phyloP scores from a whole-genome alignment of 345 rosid species.

The Stellera chamaejasme region DNA sequence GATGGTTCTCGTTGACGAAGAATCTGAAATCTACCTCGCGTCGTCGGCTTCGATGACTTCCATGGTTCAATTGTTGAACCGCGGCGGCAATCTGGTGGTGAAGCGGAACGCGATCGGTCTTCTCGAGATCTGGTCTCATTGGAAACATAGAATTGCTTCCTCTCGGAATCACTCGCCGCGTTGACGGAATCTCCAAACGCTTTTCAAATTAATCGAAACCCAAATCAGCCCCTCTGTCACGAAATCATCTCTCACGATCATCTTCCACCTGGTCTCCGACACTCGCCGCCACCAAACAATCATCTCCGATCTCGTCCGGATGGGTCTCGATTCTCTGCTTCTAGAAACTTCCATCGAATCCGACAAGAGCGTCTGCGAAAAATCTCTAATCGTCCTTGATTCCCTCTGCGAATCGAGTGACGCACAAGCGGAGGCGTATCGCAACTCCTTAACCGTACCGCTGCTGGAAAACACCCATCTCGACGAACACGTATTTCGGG shows the following conservation, averaged over 20 bases:
- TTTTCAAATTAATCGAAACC: constrained; percentile 20
- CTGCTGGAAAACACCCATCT: constrained; percentile 14
- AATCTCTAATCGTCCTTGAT: constrained; percentile 25
- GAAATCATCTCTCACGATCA: constrained; percentile 28
- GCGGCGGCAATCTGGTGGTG: constrained; percentile 12
- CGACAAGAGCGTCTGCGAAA: constrained; percentile 29
- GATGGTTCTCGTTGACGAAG: constrained; percentile 34
- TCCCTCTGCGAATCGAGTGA: constrained; percentile 23
- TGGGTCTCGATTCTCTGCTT: constrained; percentile 27
- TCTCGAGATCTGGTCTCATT: constrained; percentile 24
- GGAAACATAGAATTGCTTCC: not conserved
- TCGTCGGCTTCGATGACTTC: constrained; percentile 22
- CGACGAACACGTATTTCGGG: too few relatives aligned
- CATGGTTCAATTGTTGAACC: constrained; percentile 27
- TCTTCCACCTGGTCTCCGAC: constrained; percentile 24
- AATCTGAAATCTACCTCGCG: constrained; percentile 20
- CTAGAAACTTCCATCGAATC: constrained; percentile 23
- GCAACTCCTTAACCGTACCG: constrained; percentile 31
- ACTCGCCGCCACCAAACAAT: constrained; percentile 4
- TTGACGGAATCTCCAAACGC: constrained; percentile 17
- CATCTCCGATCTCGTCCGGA: constrained; percentile 16
- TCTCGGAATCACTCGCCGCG: constrained; percentile 12
- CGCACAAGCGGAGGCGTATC: constrained; percentile 28
- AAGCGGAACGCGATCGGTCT: constrained; percentile 23
- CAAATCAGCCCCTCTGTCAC: constrained; percentile 24